These are phyloP conservation scores for Phytophthora litchii DNA, from an alignment of 352 stramenopile genomes.

Conservation along the genomic window DNA sequence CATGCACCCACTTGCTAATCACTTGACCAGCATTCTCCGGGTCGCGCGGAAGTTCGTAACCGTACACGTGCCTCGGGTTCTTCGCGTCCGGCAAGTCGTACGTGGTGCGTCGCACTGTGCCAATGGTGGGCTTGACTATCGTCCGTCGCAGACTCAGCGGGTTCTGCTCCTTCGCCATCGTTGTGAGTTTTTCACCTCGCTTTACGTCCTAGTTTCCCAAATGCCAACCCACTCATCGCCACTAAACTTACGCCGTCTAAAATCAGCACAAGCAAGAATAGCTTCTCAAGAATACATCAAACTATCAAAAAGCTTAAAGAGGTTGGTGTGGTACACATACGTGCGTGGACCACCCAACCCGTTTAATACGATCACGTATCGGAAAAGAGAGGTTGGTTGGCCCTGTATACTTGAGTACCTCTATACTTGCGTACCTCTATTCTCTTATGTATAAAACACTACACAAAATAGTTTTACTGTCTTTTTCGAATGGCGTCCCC, in stretches of 20 bases:
- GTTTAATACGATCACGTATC: too few relatives aligned
- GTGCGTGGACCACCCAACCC: too few relatives aligned
- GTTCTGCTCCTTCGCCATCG: conserved; percentile 37
- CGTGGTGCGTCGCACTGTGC: conserved; percentile 55
- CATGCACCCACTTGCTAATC: conserved; percentile 74
- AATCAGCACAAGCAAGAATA: conserved; percentile 21
- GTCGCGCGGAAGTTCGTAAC: conserved; percentile 70
- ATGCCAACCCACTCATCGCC: not conserved
- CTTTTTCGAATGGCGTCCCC: too few relatives aligned
- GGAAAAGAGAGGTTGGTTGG: too few relatives aligned
- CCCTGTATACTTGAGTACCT: too few relatives aligned
- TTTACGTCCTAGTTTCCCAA: conserved; percentile 1
- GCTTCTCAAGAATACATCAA: not conserved
- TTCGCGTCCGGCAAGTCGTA: conserved; percentile 77
- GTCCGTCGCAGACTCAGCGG: conserved; percentile 65
- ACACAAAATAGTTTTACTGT: too few relatives aligned
- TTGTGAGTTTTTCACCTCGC: not conserved
- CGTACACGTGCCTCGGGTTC: conserved; percentile 71
- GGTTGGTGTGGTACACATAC: too few relatives aligned
- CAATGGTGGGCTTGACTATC: conserved; percentile 85
- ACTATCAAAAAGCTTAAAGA: too few relatives aligned
- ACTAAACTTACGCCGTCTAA: conserved; percentile 2
- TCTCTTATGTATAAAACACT: too few relatives aligned
- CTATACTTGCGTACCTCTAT: too few relatives aligned
- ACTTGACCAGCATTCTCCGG: conserved; percentile 76